A percentile compares a stretch with the other conserved stretches of the same genome.
phyloP scores from a whole-genome alignment of 2,329 filamentous ascomycete species.

The Hymenoscyphus repandus region DNA sequence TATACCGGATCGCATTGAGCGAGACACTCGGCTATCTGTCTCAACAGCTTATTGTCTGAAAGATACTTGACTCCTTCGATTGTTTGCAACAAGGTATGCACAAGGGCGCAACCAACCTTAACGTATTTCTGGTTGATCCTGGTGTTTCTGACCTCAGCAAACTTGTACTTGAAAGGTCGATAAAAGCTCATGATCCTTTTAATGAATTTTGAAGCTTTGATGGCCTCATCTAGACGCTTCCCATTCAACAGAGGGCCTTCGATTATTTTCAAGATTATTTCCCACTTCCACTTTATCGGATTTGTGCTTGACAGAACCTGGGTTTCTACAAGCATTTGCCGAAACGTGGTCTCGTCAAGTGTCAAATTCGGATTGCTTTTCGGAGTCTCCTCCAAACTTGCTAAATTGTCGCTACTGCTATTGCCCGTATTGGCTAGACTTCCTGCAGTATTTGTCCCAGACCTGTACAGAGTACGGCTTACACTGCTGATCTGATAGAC shows the following conservation, averaged over 20 bases:
- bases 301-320: constrained; percentile 85
- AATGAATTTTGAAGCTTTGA: constrained; percentile 92
- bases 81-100: constrained; percentile 81
- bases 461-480: constrained; percentile 84
- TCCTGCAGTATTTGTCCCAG: constrained; percentile 44
- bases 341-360: constrained; percentile 58
- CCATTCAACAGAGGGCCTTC: constrained; percentile 88
- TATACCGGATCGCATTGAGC: constrained; percentile 87
- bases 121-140: constrained; percentile 94
- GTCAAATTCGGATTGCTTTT: constrained; percentile 45
- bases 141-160: constrained; percentile 84
- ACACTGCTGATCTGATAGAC: constrained; percentile 98
- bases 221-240: constrained; percentile 88
- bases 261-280: constrained; percentile 81
- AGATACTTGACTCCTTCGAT: constrained; percentile 80
- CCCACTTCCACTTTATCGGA: constrained; percentile 96
- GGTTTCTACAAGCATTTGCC: constrained; percentile 66
- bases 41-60: constrained; percentile 83
- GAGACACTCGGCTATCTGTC: constrained; percentile 92
- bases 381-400: constrained; percentile 50
- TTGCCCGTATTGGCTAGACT: constrained; percentile 23
- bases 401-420: constrained; percentile 42
- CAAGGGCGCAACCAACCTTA: constrained; percentile 78
- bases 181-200: constrained; percentile 94
- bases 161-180: constrained; percentile 93